Base-by-base conservation (phyloP, 2,329 filamentous ascomycete genomes). In the Sclerotinia subarctica region DNA sequence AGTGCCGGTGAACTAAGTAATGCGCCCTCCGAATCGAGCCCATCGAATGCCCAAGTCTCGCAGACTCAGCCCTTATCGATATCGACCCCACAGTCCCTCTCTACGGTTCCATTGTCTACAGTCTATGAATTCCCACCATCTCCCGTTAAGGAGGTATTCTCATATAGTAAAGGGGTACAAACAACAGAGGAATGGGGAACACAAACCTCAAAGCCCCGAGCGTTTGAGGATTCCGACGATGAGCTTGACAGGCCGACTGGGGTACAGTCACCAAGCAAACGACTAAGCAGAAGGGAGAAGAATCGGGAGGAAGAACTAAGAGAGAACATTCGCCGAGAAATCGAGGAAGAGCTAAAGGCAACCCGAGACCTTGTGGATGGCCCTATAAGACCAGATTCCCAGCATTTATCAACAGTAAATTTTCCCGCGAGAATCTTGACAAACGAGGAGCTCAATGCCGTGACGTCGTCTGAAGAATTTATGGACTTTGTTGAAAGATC, bases 121-220 rank as follows among this genome's bases (percentile, higher is more conserved):
- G 86, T 95, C 69, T 93, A 90, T 79, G 94, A 97, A 78, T 91
- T 88, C 72, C 88, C 90, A 1, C 90, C 91, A 1, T 90, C 88
- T 26, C 88, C 90, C 46, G 86, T 90, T 67, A 87, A 90, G 72
- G 95, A 99, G 79, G 84, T 96, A 69, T 93, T 96, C 76, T 96
- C 93, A 65, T 99, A 99, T 83, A 98, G 92, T 84, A 98, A 97
- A 81, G 94, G 89, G 67, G 93, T 98, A 29, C 96, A 99, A 79
- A 97, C 95, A 21, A 88, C 90, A 29, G 90, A 93, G 75, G 88
- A 90, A 71, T 91, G 91, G 87, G 80, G 80, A 8, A 82, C 83
- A 6, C 81, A 83, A 68, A 81, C 85, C 38, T 81, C 83, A 46
- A 82, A 84, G 44, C 80, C 84, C 0, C 83, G 84, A 63, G 84